These are phyloP conservation scores for Penicillium sp. DNA, from an alignment of 2,329 filamentous ascomycete species.

Conservation along the genomic window DNA sequence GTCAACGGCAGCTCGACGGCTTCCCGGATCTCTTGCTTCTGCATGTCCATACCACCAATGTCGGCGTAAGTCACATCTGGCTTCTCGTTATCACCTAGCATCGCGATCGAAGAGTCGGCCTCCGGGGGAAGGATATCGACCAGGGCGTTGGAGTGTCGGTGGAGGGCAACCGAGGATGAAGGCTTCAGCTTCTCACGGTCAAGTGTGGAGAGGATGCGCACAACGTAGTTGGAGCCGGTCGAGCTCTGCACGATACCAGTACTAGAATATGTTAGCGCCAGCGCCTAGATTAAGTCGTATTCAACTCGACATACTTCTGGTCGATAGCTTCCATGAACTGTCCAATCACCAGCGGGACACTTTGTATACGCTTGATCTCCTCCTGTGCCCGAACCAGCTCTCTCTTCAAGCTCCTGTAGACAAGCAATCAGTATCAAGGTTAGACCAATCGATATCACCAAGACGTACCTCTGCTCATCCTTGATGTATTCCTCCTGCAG, in stretches of 20 bases:
- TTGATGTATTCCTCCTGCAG: slow-evolving; percentile 99
- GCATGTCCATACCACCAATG: slow-evolving; percentile 97
- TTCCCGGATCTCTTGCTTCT: slow-evolving; percentile 98
- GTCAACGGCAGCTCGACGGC: slow-evolving; percentile 95
- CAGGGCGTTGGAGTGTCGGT: slow-evolving; percentile 96
- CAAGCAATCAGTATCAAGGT: slow-evolving; percentile 10
- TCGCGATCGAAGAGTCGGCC: slow-evolving; percentile 97
- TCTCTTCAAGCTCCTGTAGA: slow-evolving; percentile 80
- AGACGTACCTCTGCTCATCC: slow-evolving; percentile 84
- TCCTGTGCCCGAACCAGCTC: slow-evolving; percentile 97
- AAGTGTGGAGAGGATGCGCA: slow-evolving; percentile 95
- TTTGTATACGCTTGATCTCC: slow-evolving; percentile 99
- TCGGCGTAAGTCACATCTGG: slow-evolving; percentile 97
- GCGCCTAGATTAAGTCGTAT: not conserved
- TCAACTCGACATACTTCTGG: slow-evolving; percentile 68
- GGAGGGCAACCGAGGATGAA: slow-evolving; percentile 93
- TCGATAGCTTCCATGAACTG: slow-evolving; percentile 99
- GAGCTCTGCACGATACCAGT: slow-evolving; percentile 98
- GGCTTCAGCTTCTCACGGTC: slow-evolving; percentile 98
- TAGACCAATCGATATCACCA: not conserved
- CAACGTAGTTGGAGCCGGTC: slow-evolving; percentile 97
- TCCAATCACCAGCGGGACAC: slow-evolving; percentile 94
- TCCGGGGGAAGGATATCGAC: slow-evolving; percentile 99
- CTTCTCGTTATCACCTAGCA: slow-evolving; percentile 96
- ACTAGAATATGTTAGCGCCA: slow-evolving; percentile 47